Evolutionary conservation across 164 flowering plant species (phyloP), one percentile per base, ranked within the genome.

Genomic region (Stephania yunnanensis): DNA sequence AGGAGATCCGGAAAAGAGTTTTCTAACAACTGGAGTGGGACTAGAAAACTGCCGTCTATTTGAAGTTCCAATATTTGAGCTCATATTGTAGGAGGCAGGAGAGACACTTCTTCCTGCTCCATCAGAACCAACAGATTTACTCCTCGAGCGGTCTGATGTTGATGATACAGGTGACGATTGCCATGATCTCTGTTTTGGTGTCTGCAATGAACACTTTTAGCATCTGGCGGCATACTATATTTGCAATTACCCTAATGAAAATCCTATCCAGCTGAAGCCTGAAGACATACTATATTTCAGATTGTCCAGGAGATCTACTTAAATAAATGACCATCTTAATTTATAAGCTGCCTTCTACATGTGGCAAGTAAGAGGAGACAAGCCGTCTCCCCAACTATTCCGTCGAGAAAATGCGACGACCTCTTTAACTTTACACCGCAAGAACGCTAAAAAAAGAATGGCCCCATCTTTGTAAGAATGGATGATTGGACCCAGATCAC

Each of bases 141-240:
- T 80, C 80, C 84, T 81, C 6, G 70, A 78, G 71, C 84, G 76
- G 70, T 80, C 80, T 71, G 85, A 83, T 4, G 82, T 75, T 71
- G 74, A 31, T 15, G 74, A 31, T 15, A 72, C 86, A 36, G 81
- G 69, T 36, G 22, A 65, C 64, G 78, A 53, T 79, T 79, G 86
- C 83, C 81, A 64, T 22, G 86, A 82, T 71, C 78, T 82, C 74
- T 84, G 76, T 70, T 42, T 19, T 71, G 88, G 77, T 78, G 74
- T 75, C 91, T 89, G 82, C 45, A 73, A 12, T 66, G 10, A 31
- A 75, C 11, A 30, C 46, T 71, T 61, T 61, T 61, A 61, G 66
- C 66, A n/a, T 61, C 66, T 7, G 20, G 19, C 13, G 64, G 64
- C 20, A 58, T 58, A 58, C 19, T 58, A 15, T 19, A 58, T 58